Conservation (phyloP, 1,284 basidiomycete species). For the Xerocomus nothofagi region DNA sequence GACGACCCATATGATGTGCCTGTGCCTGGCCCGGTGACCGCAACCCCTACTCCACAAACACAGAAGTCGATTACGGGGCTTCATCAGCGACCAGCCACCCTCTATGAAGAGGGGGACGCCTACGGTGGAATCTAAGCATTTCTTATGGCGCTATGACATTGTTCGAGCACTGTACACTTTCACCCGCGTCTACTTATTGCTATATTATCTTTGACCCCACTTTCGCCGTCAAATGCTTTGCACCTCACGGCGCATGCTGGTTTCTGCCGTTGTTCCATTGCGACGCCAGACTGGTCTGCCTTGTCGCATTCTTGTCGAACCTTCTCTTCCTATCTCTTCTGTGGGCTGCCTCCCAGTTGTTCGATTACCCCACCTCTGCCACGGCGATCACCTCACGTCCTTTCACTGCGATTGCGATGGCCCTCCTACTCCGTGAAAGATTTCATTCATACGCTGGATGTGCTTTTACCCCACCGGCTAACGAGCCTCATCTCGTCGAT, state of each 20-base stretch:
- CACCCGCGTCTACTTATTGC: constrained; percentile 14
- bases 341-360: constrained; percentile 8
- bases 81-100: constrained; percentile 42
- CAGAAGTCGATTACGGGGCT: constrained; percentile 1
- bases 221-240: background rate
- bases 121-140: constrained; percentile 58
- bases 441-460: constrained; percentile 15
- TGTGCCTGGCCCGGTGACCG: background rate
- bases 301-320: constrained; percentile 14
- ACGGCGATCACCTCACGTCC: background rate
- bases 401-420: constrained; percentile 3
- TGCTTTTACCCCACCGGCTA: constrained; percentile 31
- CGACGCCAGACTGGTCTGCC: constrained; percentile 32
- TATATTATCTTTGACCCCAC: constrained; percentile 26
- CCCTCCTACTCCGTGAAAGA: constrained; percentile 18
- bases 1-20: constrained; percentile 21
- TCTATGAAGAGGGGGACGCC: constrained; percentile 64
- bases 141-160: constrained; percentile 8
- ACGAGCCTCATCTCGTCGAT: constrained; percentile 39
- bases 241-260: constrained; percentile 22
- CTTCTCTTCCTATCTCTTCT: background rate
- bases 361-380: constrained; percentile 6
- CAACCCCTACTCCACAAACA: constrained; percentile 10
- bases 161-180: constrained; percentile 21
- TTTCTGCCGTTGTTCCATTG: constrained; percentile 24